Evolutionary conservation across 768 basidiomycete species (phyloP).

Genomic region (Asterophora parasitica): DNA sequence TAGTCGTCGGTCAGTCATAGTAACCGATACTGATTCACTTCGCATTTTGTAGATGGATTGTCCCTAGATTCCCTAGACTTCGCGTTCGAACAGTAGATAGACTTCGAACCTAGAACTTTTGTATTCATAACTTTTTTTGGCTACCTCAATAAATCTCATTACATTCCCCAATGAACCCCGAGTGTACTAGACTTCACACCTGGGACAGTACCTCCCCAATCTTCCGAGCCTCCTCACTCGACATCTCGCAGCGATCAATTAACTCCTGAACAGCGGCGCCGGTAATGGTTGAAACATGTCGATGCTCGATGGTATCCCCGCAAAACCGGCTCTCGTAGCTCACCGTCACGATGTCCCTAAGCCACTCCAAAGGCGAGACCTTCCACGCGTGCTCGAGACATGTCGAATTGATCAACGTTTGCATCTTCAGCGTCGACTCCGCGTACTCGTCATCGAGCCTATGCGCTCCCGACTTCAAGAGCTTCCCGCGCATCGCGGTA

Average conservation of each 20-base stretch:
- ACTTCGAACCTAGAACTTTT: not conserved
- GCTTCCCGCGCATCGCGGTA: constrained; percentile 27
- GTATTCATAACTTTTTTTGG: not conserved
- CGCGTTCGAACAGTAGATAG: too few species aligned
- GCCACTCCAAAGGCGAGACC: constrained; percentile 13
- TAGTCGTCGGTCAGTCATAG: too few species aligned
- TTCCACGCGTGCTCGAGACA: constrained; percentile 11
- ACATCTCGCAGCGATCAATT: constrained; percentile 13
- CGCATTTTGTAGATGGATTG: not conserved
- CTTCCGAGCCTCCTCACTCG: constrained; percentile 9
- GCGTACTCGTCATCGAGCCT: constrained; percentile 24
- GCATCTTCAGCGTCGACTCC: constrained; percentile 24
- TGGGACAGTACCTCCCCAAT: constrained; percentile 7
- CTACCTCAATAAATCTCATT: too few species aligned
- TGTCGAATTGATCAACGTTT: constrained; percentile 14
- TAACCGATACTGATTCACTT: not conserved
- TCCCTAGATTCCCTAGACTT: too few species aligned
- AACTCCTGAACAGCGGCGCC: constrained; percentile 10
- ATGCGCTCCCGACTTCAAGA: constrained; percentile 10
- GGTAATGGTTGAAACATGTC: constrained; percentile 2
- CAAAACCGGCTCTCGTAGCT: constrained; percentile 10
- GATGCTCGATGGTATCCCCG: constrained; percentile 8
- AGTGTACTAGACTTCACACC: not conserved
- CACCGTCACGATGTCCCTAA: constrained; percentile 10
- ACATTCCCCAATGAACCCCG: too few species aligned